Percentiles rank a stretch among this genome's conserved stretches.
phyloP scores from a whole-genome alignment of 2,329 filamentous ascomycete species.

The Claviceps digitariae region DNA sequence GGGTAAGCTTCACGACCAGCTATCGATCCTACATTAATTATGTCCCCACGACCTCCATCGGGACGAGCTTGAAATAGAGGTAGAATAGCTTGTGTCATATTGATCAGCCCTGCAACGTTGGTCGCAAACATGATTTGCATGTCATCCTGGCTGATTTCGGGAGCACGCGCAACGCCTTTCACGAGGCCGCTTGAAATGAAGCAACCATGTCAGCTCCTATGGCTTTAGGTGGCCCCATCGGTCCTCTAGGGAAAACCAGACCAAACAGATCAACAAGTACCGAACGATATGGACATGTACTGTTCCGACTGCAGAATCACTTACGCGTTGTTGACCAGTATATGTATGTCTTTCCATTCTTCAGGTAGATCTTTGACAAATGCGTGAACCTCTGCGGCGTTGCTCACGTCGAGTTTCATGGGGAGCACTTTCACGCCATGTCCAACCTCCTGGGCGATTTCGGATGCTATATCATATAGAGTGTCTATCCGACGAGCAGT shows the following conservation, averaged over 20 bases:
- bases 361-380: slow-evolving; percentile 65
- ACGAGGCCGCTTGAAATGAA: slow-evolving; percentile 56
- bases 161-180: slow-evolving; percentile 74
- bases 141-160: slow-evolving; percentile 69
- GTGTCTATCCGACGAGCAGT: slow-evolving; percentile 77
- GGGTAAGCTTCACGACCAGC: slow-evolving; percentile 76
- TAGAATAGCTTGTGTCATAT: slow-evolving; percentile 87
- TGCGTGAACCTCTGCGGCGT: slow-evolving; percentile 54
- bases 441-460: slow-evolving; percentile 66
- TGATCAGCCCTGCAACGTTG: slow-evolving; percentile 89
- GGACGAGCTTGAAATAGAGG: slow-evolving; percentile 65
- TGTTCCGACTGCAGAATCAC: slow-evolving; percentile 18
- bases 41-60: slow-evolving; percentile 71
- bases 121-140: slow-evolving; percentile 80
- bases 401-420: slow-evolving; percentile 77
- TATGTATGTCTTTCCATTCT: slow-evolving; percentile 73
- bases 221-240: background rate
- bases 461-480: slow-evolving; percentile 59
- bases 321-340: slow-evolving; percentile 93
- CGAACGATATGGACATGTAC: background rate
- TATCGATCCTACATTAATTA: slow-evolving; percentile 89
- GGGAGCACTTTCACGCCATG: slow-evolving; percentile 70
- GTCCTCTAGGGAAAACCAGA: too few species aligned
- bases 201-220: background rate
- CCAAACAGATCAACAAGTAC: background rate